Conservation (phyloP, 1,139 yeast genomes). For the Candida glucosophila region DNA sequence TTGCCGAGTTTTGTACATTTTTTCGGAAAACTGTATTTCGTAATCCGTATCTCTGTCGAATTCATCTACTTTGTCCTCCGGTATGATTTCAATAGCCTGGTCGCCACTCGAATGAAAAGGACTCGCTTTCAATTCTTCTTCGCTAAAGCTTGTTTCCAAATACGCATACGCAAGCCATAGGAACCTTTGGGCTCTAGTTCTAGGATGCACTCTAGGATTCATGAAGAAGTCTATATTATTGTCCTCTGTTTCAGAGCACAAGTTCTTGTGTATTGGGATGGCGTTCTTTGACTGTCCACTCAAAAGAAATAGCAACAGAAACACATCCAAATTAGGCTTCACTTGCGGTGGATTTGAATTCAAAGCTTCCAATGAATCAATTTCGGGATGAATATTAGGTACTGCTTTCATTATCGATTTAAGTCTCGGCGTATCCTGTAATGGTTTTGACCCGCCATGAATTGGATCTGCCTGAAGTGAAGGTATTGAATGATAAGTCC, state of each 20-base stretch:
- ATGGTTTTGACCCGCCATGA: conserved; percentile 50
- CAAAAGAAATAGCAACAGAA: conserved; percentile 67
- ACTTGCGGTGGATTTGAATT: conserved; percentile 19
- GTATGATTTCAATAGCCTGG: conserved; percentile 39
- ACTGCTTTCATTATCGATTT: conserved; percentile 82
- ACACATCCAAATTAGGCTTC: conserved; percentile 48
- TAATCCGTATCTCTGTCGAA: conserved; percentile 65
- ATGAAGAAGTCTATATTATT: conserved; percentile 53
- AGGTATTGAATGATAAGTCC: conserved; percentile 92
- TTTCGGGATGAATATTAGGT: conserved; percentile 39
- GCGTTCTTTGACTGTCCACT: conserved; percentile 27
- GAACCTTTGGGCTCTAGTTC: conserved; percentile 61
- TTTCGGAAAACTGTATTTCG: conserved; percentile 65
- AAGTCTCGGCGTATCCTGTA: conserved; percentile 91
- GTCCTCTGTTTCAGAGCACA: conserved; percentile 9
- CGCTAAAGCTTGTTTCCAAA: conserved; percentile 59
- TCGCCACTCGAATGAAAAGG: conserved; percentile 55
- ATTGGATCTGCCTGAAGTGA: conserved; percentile 65
- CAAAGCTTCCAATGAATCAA: conserved; percentile 41
- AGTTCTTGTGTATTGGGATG: conserved; percentile 6
- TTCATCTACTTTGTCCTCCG: conserved; percentile 25
- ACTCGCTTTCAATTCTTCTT: conserved; percentile 44
- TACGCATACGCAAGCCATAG: conserved; percentile 80
- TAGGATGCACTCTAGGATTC: conserved; percentile 44
- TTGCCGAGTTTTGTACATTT: conserved; percentile 56